These are phyloP conservation scores for Gilbertella persicaria DNA, from an alignment of 371 early-diverging fungal species.

Conservation along the genomic window DNA sequence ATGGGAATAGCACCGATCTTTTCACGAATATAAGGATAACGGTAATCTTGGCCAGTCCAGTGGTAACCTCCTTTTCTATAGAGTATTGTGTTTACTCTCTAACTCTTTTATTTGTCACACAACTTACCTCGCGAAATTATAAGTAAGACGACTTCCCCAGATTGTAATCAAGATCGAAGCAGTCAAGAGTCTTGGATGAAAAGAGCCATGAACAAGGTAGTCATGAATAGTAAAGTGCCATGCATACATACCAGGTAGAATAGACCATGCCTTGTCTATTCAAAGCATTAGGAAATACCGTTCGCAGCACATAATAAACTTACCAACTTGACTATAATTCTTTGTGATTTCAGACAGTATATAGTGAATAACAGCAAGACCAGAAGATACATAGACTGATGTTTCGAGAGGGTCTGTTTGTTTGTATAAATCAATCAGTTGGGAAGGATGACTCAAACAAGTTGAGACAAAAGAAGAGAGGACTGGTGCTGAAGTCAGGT, in stretches of 20 bases:
- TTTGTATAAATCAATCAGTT: slow-evolving; percentile 5
- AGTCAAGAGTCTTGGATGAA: slow-evolving; percentile 53
- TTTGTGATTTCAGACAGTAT: slow-evolving; percentile 36
- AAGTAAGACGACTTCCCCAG: slow-evolving; percentile 85
- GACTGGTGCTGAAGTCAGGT: background rate
- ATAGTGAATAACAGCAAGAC: slow-evolving; percentile 27
- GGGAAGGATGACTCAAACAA: background rate
- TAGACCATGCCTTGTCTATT: slow-evolving; percentile 72
- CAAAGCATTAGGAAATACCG: too few relatives aligned
- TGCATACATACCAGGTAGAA: slow-evolving; percentile 66
- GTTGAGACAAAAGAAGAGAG: slow-evolving; percentile 5
- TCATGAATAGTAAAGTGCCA: slow-evolving; percentile 59
- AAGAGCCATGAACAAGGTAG: slow-evolving; percentile 21
- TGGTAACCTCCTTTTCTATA: slow-evolving; percentile 78
- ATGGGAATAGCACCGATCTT: slow-evolving; percentile 52
- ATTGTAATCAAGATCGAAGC: slow-evolving; percentile 53
- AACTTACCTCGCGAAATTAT: slow-evolving; percentile 67
- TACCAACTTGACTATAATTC: slow-evolving; percentile 57
- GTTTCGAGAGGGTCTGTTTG: slow-evolving; percentile 30
- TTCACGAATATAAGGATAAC: slow-evolving; percentile 64
- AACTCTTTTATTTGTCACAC: background rate
- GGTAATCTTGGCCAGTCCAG: slow-evolving; percentile 71
- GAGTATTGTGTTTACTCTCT: slow-evolving; percentile 5
- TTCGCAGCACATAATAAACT: too few relatives aligned
- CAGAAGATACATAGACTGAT: slow-evolving; percentile 13